Conservation (phyloP, 1,284 basidiomycete genomes). For the Cutaneotrichosporon mucoides region DNA sequence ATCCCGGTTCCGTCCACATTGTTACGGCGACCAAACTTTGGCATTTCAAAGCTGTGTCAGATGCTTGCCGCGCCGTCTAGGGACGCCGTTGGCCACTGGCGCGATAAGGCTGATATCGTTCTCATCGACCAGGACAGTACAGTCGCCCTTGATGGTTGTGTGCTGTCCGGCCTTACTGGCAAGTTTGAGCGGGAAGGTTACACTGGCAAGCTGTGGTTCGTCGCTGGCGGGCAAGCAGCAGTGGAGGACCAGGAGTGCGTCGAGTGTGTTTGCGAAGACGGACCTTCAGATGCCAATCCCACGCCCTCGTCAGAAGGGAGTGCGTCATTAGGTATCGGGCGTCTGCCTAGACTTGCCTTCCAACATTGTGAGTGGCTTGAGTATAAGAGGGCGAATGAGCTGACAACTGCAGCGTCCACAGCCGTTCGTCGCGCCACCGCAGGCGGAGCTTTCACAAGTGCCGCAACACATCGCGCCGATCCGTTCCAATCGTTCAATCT, state of each 20-base stretch:
- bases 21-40: constrained; percentile 80
- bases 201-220: constrained; percentile 63
- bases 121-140: constrained; percentile 76
- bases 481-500: constrained; percentile 10
- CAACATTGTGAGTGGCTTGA: constrained; percentile 27
- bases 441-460: background rate
- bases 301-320: background rate
- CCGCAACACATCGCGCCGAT: background rate
- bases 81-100: constrained; percentile 54
- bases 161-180: constrained; percentile 71
- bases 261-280: constrained; percentile 3
- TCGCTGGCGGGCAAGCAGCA: constrained; percentile 72
- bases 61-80: constrained; percentile 66
- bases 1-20: constrained; percentile 91
- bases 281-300: background rate
- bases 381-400: background rate
- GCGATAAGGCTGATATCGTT: constrained; percentile 62
- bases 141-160: constrained; percentile 60
- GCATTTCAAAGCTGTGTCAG: constrained; percentile 64
- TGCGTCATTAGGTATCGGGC: constrained; percentile 10
- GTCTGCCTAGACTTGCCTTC: constrained; percentile 35
- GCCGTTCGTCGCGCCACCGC: background rate
- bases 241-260: constrained; percentile 11
- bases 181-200: constrained; percentile 76
- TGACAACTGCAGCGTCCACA: background rate